Evolutionary conservation across 2,329 filamentous ascomycete genomes (phyloP), one percentile per base, ranked within the genome.

Genomic region (Waltergamsia citrina): DNA sequence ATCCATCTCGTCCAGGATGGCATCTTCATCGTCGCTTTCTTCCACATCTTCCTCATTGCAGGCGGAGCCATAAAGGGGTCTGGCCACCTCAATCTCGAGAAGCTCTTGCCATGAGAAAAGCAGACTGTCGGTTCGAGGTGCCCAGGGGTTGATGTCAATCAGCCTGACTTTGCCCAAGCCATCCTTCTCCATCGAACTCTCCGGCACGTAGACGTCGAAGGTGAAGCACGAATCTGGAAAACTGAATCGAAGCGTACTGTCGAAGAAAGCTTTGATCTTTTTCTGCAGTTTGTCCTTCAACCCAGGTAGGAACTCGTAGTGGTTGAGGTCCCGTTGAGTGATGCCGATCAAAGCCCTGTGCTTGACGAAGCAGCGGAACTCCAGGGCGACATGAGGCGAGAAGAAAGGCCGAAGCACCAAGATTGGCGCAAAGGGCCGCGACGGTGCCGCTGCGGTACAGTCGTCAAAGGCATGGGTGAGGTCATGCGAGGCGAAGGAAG

Each of bases 81-180:
- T 54, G 2, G 74, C 70, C 7, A 83, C 75, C 23, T 78, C 67
- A 62, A 85, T 72, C 0, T 74, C 77, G 38, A 96, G 64, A 26
- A 98, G 67, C 60, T 96, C 90, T 40, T 81, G 54, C 92, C 92
- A 98, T 28, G 78, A 81, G 53, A 94, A 98, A 1, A 95, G 66
- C 29, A 96, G 58, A 5, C 85, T 81, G 60, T 98, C 92, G 0
- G 92, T 98, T 39, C 85, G 69, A 27, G 78, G 74, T 1, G 90
- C 90, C 85, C 90, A 98, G 0, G 92, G 86, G 50, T 96, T 96
- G 50, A 98, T 83, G 52, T 98, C 92, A 32, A 98, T 81, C 9
- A 98, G 65, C 63, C 87, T 83, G 3, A 93, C 84, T 31, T 75
- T 71, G 32, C 85, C 76, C 36, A 93, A 72, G 2, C 81, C 65